Evolutionary conservation across 2,329 filamentous ascomycete genomes (phyloP).

Genomic region (Aureobasidium sp.): DNA sequence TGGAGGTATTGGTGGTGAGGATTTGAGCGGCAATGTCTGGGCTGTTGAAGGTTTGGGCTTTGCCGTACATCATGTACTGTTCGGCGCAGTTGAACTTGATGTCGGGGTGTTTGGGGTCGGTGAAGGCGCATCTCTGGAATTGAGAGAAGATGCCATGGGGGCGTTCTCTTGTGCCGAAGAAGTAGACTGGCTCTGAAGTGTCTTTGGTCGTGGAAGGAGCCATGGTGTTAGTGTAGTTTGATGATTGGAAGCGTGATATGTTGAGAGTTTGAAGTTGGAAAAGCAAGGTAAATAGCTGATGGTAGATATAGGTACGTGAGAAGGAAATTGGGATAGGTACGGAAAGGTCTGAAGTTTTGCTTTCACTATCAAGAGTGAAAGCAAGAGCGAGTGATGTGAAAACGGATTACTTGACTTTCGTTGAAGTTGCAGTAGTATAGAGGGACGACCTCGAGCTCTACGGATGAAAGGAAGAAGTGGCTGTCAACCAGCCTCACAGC

Average conservation of each 20-base stretch:
- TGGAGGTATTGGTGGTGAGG: not conserved
- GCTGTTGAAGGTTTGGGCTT: not conserved
- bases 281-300: no score
- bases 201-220: not conserved
- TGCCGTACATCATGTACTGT: constrained; percentile 11
- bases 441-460: not conserved
- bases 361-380: not conserved
- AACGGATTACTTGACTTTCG: not conserved
- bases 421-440: not conserved
- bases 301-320: not conserved
- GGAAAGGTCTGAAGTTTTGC: not conserved
- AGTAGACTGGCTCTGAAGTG: constrained; percentile 23
- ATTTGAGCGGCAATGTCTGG: not conserved
- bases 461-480: not conserved
- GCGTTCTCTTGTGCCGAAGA: constrained; percentile 34
- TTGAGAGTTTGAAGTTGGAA: no score
- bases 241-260: not conserved
- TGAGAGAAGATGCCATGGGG: constrained; percentile 52
- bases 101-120: not conserved
- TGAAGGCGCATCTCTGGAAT: constrained; percentile 40
- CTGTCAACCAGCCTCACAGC: no score
- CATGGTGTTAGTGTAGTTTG: not conserved
- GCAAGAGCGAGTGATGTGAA: not conserved
- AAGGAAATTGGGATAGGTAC: not conserved
- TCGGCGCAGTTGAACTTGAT: not conserved